These are phyloP conservation scores for Thielaviopsis ethacetica DNA, from an alignment of 2,329 filamentous ascomycete species.

Conservation along the genomic window DNA sequence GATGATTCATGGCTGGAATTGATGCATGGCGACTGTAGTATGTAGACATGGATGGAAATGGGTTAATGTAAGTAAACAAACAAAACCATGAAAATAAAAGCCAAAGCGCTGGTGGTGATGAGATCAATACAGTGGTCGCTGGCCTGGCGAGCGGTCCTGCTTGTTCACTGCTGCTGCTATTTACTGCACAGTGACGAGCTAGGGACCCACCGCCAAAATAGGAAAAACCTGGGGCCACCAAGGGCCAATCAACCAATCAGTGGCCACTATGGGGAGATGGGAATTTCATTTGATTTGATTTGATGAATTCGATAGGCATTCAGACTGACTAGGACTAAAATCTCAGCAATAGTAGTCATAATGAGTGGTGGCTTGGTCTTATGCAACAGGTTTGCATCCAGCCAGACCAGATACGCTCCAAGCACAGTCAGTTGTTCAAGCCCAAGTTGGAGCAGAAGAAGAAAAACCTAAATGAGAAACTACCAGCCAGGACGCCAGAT, in stretches of 20 bases:
- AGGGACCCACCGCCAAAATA: background rate
- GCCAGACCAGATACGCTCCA: too few species aligned
- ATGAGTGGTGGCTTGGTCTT: background rate
- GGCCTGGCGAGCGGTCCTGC: background rate
- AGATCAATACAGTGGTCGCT: background rate
- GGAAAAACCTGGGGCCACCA: background rate
- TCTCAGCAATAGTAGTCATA: background rate
- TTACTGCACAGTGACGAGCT: background rate
- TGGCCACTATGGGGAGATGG: background rate
- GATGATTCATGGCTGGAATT: background rate
- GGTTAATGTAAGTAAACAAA: background rate
- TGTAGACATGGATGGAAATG: background rate
- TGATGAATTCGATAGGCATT: too few species aligned
- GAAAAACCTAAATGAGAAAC: background rate
- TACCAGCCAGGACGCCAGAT: background rate
- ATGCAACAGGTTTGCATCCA: too few species aligned
- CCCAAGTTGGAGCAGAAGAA: background rate
- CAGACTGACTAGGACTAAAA: background rate
- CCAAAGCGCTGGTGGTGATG: background rate
- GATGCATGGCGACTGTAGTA: background rate
- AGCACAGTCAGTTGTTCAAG: too few species aligned
- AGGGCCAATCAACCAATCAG: background rate
- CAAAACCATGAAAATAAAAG: background rate
- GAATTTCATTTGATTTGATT: too few species aligned
- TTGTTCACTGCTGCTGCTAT: background rate